These are phyloP conservation scores for Diaporthe destruens DNA, from an alignment of 2,329 filamentous ascomycete genomes.

Conservation along the genomic window DNA sequence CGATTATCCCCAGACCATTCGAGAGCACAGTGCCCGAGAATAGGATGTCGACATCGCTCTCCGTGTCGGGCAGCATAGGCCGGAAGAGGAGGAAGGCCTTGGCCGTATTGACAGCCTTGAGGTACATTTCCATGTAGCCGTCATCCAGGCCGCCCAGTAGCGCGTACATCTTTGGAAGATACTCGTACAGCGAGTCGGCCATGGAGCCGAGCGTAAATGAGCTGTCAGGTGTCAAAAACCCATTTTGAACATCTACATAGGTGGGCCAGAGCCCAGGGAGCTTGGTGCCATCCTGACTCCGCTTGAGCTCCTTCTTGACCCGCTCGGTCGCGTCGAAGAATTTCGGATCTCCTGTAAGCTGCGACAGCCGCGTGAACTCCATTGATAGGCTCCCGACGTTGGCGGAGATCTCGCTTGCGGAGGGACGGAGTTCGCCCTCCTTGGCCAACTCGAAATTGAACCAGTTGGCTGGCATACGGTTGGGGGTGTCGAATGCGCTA, in stretches of 20 bases:
- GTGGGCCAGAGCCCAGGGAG: conserved; percentile 82
- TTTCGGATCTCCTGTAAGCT: conserved; percentile 78
- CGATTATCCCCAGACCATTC: conserved; percentile 45
- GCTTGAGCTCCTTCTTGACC: conserved; percentile 76
- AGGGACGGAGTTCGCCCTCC: conserved; percentile 53
- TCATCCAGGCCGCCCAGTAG: conserved; percentile 75
- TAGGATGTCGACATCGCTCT: conserved; percentile 64
- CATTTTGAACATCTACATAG: conserved; percentile 71
- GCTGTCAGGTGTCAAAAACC: conserved; percentile 53
- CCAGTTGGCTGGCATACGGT: conserved; percentile 62
- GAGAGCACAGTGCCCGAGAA: conserved; percentile 61
- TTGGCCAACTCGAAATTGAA: conserved; percentile 59
- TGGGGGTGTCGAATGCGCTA: conserved; percentile 66
- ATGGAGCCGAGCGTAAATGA: conserved; percentile 60
- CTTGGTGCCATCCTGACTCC: conserved; percentile 73
- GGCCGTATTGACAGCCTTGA: conserved; percentile 70
- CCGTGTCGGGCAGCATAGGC: conserved; percentile 71
- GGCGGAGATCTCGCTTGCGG: conserved; percentile 56
- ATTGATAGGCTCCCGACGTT: conserved; percentile 75
- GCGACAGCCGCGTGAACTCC: conserved; percentile 81
- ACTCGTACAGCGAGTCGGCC: conserved; percentile 68
- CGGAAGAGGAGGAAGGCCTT: conserved; percentile 75
- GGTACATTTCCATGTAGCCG: conserved; percentile 75
- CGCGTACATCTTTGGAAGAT: conserved; percentile 69
- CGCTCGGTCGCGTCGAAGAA: conserved; percentile 82